Evolutionary conservation across 2,329 filamentous ascomycete genomes (phyloP).

Genomic region (Bipolaris zeicola): DNA sequence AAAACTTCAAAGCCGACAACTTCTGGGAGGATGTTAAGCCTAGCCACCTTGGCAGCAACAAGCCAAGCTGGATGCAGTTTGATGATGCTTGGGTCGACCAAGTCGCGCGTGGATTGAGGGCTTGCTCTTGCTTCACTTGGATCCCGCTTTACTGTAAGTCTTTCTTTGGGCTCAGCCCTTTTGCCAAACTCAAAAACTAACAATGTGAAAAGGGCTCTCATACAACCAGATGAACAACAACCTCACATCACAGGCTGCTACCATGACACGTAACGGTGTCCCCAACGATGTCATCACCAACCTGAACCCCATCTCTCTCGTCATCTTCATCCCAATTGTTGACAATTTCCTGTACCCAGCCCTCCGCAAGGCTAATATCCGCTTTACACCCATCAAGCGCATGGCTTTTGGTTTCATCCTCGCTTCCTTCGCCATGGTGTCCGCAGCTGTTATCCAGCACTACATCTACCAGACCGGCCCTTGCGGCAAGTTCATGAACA

Average conservation of each 20-base stretch:
- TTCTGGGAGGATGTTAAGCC: conserved; percentile 75
- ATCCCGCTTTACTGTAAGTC: conserved; percentile 47
- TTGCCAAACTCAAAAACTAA: neutral
- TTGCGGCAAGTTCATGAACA: conserved; percentile 63
- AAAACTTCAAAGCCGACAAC: conserved; percentile 60
- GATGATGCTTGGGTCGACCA: conserved; percentile 80
- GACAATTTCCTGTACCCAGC: conserved; percentile 60
- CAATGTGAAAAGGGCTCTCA: conserved; percentile 44
- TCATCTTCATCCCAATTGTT: conserved; percentile 61
- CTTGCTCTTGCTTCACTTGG: conserved; percentile 60
- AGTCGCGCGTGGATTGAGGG: conserved; percentile 47
- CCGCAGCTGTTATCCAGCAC: conserved; percentile 58
- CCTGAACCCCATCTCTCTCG: conserved; percentile 59
- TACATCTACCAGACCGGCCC: conserved; percentile 68
- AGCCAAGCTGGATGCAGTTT: conserved; percentile 78
- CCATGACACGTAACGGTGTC: conserved; percentile 58
- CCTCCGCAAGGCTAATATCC: conserved; percentile 54
- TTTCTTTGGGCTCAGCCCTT: neutral
- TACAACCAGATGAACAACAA: conserved; percentile 63
- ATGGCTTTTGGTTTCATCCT: conserved; percentile 59
- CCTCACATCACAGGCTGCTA: conserved; percentile 61
- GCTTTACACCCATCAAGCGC: conserved; percentile 60
- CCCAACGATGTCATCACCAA: conserved; percentile 63
- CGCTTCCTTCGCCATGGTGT: conserved; percentile 56
- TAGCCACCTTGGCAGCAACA: conserved; percentile 61